Conservation (phyloP, 306 rosid species). For the Vigna angularis region DNA sequence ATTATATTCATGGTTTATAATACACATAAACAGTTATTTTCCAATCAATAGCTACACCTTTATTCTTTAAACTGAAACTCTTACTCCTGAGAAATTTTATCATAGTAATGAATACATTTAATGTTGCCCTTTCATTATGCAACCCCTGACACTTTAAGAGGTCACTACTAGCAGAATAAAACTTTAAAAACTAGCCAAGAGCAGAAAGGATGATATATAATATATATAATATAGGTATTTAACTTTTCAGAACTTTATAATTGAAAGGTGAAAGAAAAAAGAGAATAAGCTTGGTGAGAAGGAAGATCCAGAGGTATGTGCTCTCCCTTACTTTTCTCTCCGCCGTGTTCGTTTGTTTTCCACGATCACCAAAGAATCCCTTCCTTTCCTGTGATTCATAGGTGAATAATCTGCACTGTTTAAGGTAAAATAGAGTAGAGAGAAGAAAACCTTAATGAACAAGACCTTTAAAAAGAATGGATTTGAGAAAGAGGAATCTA, state of each 20-base stretch:
- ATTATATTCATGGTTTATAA: not conserved
- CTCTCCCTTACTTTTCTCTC: conserved; percentile 23
- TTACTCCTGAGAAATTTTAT: not conserved
- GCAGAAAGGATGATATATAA: conserved; percentile 31
- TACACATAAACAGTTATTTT: not conserved
- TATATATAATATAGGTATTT: conserved; percentile 28
- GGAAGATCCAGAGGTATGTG: conserved; percentile 51
- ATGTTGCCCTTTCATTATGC: conserved; percentile 33
- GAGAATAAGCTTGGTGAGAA: conserved; percentile 38
- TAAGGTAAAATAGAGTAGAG: not conserved
- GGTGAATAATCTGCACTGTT: not conserved
- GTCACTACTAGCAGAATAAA: conserved; percentile 41
- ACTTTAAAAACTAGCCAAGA: conserved; percentile 45
- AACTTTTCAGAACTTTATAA: conserved; percentile 40
- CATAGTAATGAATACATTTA: not conserved
- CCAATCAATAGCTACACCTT: not conserved
- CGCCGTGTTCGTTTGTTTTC: conserved; percentile 1
- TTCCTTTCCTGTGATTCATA: not conserved
- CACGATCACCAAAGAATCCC: too few species aligned
- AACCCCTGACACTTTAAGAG: conserved; percentile 43
- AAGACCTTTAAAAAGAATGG: not conserved
- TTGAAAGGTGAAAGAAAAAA: conserved; percentile 24
- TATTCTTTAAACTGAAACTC: not conserved
- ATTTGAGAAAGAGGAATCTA: conserved; percentile 9
- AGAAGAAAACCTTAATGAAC: not conserved